Base-by-base conservation (phyloP, 176 grass and related monocot genomes). In the Thinopyrum elongatum region DNA sequence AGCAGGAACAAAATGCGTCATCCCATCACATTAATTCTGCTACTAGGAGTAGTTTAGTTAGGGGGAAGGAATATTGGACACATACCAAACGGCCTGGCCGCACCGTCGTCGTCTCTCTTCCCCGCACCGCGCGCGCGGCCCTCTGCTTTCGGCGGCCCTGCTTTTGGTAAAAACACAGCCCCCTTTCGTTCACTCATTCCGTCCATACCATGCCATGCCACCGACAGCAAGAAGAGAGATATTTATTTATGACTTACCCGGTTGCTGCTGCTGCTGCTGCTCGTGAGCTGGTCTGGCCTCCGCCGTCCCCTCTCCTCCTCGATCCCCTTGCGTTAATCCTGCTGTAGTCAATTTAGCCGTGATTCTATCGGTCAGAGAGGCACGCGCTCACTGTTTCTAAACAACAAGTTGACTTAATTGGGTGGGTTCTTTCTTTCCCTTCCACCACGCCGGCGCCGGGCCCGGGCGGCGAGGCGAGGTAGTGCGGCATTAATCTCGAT, bases 81-180 rank as follows among this genome's bases (percentile, higher is more conserved):
- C 76, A 30, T 88, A 96, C 94, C 91, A 5, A 57, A 69, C 67
- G 67, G 88, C 85, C 90, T 90, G 80, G 31, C 59, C 17, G 46
- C 30, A 38, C 33, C 15, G 36, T 80, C 74, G 70, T 89, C 76
- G 17, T 22, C 7, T 25, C 5, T 80, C 53, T 72, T 80, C 6
- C 85, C 49, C 6, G 0, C 49, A 6, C 49, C 0, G 49, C 49
- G 49, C 16, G 49, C 42, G 10, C 51, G 30, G 66, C 23, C 8
- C 28, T 74, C 53, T 58, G 53, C 33, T 8, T 74, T 79, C 53
- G 19, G 53, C 77, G 83, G 68, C 39, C 63, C 94, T 95, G 75
- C 80, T 61, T 68, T 27, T 74, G 30, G 70, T 35, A 87, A n/a
- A 36, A 33, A 86, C 17, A 80, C 29, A 58, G 22, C n/a, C 11